phyloP scores from a whole-genome alignment of 257 asterid species.

The Leptodermis oblonga region DNA sequence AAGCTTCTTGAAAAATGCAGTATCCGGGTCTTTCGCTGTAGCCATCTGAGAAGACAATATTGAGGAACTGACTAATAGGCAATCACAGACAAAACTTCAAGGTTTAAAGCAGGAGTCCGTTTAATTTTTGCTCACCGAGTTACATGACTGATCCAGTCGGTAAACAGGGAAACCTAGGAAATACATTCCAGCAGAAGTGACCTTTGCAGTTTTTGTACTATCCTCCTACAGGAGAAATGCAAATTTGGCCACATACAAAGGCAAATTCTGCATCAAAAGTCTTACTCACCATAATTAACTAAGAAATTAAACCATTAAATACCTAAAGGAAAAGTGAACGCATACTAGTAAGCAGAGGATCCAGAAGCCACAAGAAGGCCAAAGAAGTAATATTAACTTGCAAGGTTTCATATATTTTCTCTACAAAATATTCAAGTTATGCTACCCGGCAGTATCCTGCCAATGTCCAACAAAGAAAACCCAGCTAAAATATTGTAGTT shows the following conservation, averaged over 20 bases:
- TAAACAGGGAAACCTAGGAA: conserved; percentile 94
- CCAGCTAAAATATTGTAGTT: neutral
- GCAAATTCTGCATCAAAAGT: neutral
- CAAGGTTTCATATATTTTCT: neutral
- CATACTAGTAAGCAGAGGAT: neutral
- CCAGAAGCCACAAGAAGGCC: neutral
- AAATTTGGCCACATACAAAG: neutral
- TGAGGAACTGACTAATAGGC: conserved; percentile 11
- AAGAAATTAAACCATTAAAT: neutral
- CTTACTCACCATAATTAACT: neutral
- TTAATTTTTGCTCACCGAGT: conserved; percentile 50
- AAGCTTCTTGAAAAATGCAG: conserved; percentile 88
- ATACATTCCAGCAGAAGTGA: conserved; percentile 88
- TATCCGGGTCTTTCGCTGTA: conserved; percentile 80
- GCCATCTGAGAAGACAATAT: conserved; percentile 37
- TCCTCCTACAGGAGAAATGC: conserved; percentile 57
- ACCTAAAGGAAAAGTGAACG: neutral
- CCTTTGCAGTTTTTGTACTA: conserved; percentile 81
- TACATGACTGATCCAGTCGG: conserved; percentile 68
- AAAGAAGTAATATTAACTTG: neutral
- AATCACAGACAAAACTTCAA: neutral
- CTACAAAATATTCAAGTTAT: neutral
- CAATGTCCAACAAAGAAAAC: neutral
- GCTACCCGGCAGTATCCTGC: neutral
- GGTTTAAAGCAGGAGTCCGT: neutral